phyloP scores from a whole-genome alignment of 1,139 yeast species.

The Candida sojae region DNA sequence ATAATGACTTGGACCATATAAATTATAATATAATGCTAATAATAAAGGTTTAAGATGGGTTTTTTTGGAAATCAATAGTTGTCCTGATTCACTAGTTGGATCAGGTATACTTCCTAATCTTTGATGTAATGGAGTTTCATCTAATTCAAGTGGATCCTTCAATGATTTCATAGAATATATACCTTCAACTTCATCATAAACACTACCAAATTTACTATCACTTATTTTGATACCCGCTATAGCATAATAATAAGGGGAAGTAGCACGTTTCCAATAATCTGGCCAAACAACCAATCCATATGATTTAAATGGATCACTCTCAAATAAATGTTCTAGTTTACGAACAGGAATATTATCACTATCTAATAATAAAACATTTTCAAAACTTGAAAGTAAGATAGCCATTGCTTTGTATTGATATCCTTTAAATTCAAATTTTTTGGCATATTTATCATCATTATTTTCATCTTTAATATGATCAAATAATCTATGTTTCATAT shows the following conservation, averaged over 20 bases:
- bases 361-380: constrained; percentile 72
- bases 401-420: constrained; percentile 82
- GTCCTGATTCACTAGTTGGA: constrained; percentile 83
- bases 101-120: constrained; percentile 75
- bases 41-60: constrained; percentile 66
- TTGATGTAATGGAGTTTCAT: constrained; percentile 62
- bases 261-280: constrained; percentile 49
- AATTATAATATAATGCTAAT: constrained; percentile 73
- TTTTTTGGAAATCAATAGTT: constrained; percentile 65
- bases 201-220: constrained; percentile 26
- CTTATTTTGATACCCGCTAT: constrained; percentile 37
- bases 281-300: constrained; percentile 49
- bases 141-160: constrained; percentile 8
- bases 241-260: constrained; percentile 41
- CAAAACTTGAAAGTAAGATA: constrained; percentile 71
- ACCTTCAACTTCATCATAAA: constrained; percentile 33
- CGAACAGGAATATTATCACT: constrained; percentile 73
- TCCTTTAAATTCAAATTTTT: constrained; percentile 58
- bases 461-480: constrained; percentile 1
- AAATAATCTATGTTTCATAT: constrained; percentile 54
- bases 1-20: constrained; percentile 75
- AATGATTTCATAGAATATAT: constrained; percentile 14
- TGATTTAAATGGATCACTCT: constrained; percentile 28
- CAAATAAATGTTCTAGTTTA: constrained; percentile 48
- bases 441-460: constrained; percentile 14